Base-by-base conservation (phyloP, 257 asterid genomes). In the Nicotiana sylvestris region DNA sequence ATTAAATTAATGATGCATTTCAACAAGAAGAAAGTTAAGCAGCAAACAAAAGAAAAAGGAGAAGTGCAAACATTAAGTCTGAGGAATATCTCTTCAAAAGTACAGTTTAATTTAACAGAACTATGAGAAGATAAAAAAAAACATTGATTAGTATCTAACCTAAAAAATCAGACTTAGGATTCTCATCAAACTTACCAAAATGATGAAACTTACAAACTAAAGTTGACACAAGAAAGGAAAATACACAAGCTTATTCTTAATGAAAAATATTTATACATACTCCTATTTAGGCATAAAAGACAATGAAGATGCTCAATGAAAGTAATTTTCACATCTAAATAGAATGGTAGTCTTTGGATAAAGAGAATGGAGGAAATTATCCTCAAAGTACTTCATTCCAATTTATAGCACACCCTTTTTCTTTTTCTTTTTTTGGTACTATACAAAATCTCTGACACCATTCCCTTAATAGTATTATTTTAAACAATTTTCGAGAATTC, bases 401-500 rank as follows among this genome's bases (percentile, higher is more conserved):
- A 74, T 74, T 74, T 27, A 46, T 27, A 27, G 32, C 3, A 74
- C 25, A 5, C 39, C 43, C 61, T 72, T 72, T 70, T 37, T 72
- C 80, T 49, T 49, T 58, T 72, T 46, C 8, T 72, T 37, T 25
- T 46, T 35, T 49, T 74, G 80, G 27, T 49, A 27, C 27, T 49
- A 13, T 15, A 25, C 80, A 74, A 27, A 72, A 13, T 5, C 15
- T 15, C 32, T 2, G 80, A 74, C 27, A 49, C 43, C 62, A 25
- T 25, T 72, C 6, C 51, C 37, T 15, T 72, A 72, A 46, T 72
- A 21, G 51, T 49, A 74, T 74, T 55, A 6, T 33, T 74, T 37
- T 51, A 72, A 57, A 70, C 78, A 74, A 49, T 8, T 74, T 74
- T 49, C 43, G 51, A 49, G 62, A 49, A 74, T 74, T 57, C 80